These are phyloP conservation scores for Kokia cookei DNA, from an alignment of 441 rosid species.

Conservation along the genomic window DNA sequence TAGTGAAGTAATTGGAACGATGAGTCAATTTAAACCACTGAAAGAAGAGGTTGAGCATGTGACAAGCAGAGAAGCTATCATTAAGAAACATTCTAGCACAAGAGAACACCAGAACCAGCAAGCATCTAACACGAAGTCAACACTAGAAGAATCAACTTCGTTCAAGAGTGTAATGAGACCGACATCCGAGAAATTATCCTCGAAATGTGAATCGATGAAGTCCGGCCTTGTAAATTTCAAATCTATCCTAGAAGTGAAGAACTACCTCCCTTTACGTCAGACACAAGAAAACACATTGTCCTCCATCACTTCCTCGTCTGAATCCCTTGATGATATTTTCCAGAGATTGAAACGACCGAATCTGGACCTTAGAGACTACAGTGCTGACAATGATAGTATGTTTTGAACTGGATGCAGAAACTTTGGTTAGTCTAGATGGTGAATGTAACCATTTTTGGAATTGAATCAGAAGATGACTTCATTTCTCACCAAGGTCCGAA, in stretches of 20 bases:
- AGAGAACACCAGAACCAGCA: not conserved
- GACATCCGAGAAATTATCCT: slow-evolving; percentile 34
- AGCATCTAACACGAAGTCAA: not conserved
- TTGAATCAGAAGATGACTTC: not conserved
- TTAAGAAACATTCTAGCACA: slow-evolving; percentile 46
- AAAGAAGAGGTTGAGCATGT: slow-evolving; percentile 34
- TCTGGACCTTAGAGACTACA: slow-evolving; percentile 15
- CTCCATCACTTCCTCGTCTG: slow-evolving; percentile 31
- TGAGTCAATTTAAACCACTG: slow-evolving; percentile 23
- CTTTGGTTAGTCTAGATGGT: not conserved
- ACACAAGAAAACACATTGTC: slow-evolving; percentile 27
- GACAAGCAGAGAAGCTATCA: slow-evolving; percentile 42
- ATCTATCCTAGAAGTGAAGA: slow-evolving; percentile 49
- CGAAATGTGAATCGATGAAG: slow-evolving; percentile 67
- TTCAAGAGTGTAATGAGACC: slow-evolving; percentile 16
- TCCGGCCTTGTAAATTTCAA: slow-evolving; percentile 54
- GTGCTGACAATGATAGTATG: slow-evolving; percentile 17
- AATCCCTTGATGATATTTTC: slow-evolving; percentile 64
- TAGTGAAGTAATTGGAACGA: slow-evolving; percentile 18
- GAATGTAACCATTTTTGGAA: not conserved
- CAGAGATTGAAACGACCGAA: slow-evolving; percentile 56
- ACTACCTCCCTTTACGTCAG: slow-evolving; percentile 42
- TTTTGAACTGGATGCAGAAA: not conserved
- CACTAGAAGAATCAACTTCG: slow-evolving; percentile 32
- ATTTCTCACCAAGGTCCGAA: not conserved